Evolutionary conservation across 2,329 filamentous ascomycete genomes (phyloP), one percentile per base, ranked within the genome.

Genomic region (Sporothrix globosa): DNA sequence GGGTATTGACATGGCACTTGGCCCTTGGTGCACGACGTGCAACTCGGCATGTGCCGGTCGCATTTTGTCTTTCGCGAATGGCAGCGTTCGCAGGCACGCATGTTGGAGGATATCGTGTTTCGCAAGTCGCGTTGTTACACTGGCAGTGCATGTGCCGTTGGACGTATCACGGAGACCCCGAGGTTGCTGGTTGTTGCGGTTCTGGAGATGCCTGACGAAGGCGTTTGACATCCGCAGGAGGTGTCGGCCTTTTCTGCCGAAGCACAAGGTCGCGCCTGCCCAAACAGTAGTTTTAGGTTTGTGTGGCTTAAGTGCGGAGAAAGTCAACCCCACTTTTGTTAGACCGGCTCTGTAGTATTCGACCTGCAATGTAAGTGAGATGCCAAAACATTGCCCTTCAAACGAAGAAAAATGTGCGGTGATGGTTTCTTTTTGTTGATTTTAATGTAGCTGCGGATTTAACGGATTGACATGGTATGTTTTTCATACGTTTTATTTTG

Each of bases 11-110:
- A 69, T 11, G 41, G 54, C 41, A 58, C 67, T 30, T 61, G 67
- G 19, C 67, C 46, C 44, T 69, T 69, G 24, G 67, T 50, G 30
- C 67, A 69, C 19, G 54, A 69, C 30, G 67, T 53, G 67, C 67
- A 69, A 24, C 19, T 48, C 46, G 67, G 67, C 54, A 27, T 41
- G 24, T 56, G 67, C 27, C 67, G 54, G 56, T 69, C 67, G 67
- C 67, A 69, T 44, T 63, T 61, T 17, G 54, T 61, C 56, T 69
- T 69, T 19, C 67, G 67, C 41, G 67, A 46, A 27, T 69, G 67
- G 67, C 67, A 69, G 44, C 67, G 67, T 39, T 69, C 67, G 46
- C 67, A 69, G 56, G 67, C 67, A 19, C 54, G 54, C 67, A 69
- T 69, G 24, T 2, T 69, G 67, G 19, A 17, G 39, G 46, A 44